Evolutionary conservation across 2,329 filamentous ascomycete species (phyloP).

Genomic region (Ambrosiella cleistominuta): DNA sequence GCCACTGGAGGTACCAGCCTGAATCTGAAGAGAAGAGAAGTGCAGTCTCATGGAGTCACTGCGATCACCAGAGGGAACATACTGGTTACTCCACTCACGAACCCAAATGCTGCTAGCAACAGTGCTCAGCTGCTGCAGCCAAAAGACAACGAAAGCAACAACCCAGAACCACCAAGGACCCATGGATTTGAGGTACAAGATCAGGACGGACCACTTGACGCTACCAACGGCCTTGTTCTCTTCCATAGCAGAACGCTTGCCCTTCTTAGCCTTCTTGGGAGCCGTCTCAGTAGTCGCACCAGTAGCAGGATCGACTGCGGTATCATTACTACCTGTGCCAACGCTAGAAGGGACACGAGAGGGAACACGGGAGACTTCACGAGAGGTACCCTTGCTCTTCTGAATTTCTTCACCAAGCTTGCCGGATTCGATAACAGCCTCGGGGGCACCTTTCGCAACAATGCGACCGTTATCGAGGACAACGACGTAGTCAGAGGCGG

Average conservation of each 20-base stretch:
- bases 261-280: slow-evolving; percentile 31
- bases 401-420: slow-evolving; percentile 72
- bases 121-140: slow-evolving; percentile 64
- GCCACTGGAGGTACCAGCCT: slow-evolving; percentile 1
- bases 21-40: slow-evolving; percentile 1
- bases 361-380: slow-evolving; percentile 50
- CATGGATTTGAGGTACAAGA: slow-evolving; percentile 77
- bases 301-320: slow-evolving; percentile 25
- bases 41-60: slow-evolving; percentile 3
- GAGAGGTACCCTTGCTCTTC: slow-evolving; percentile 53
- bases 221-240: slow-evolving; percentile 73
- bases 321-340: slow-evolving; percentile 42
- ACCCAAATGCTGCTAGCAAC: slow-evolving; percentile 93
- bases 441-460: slow-evolving; percentile 54
- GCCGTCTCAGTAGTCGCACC: slow-evolving; percentile 30
- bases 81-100: slow-evolving; percentile 84
- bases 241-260: slow-evolving; percentile 32
- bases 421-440: slow-evolving; percentile 69
- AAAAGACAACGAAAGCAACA: slow-evolving; percentile 56
- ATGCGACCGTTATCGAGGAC: slow-evolving; percentile 77
- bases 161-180: slow-evolving; percentile 95
- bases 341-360: slow-evolving; percentile 65
- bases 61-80: slow-evolving; percentile 32
- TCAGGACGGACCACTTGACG: slow-evolving; percentile 73
- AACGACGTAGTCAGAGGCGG: slow-evolving; percentile 63